Conservation (phyloP, 1,284 basidiomycete genomes). For the Cryptococcus jaspeensis region DNA sequence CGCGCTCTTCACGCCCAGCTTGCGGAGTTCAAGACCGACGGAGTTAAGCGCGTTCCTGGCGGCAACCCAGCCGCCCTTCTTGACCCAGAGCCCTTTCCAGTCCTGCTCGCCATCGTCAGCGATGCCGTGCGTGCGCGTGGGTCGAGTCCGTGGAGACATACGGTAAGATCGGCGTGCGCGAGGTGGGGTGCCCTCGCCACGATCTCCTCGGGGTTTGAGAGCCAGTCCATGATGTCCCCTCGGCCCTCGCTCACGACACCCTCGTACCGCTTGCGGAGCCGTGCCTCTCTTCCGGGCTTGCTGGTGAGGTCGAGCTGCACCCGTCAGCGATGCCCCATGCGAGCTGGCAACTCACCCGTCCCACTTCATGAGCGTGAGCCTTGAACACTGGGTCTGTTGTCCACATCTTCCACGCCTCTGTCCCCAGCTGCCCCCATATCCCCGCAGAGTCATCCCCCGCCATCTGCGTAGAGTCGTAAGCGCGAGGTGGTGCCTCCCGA, state of each 20-base stretch:
- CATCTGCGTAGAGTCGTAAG: neutral
- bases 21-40: conserved; percentile 33
- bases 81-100: conserved; percentile 37
- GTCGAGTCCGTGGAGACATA: no score
- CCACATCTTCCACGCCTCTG: conserved; percentile 40
- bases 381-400: conserved; percentile 38
- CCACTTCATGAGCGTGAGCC: conserved; percentile 37
- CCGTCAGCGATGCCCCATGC: neutral
- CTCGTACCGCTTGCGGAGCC: neutral
- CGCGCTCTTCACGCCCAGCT: conserved; percentile 36
- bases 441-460: neutral
- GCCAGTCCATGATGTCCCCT: conserved; percentile 24
- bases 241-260: conserved; percentile 12
- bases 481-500: neutral
- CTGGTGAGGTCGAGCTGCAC: conserved; percentile 1
- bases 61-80: conserved; percentile 45
- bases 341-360: conserved; percentile 12
- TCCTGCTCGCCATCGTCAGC: conserved; percentile 14
- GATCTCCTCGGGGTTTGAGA: conserved; percentile 38
- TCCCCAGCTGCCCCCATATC: conserved; percentile 16
- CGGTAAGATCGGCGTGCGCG: conserved; percentile 17
- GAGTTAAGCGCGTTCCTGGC: conserved; percentile 41
- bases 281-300: neutral
- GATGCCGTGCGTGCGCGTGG: neutral
- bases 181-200: conserved; percentile 27